Percentiles rank a stretch among this genome's conserved stretches.
Conservation (phyloP, 306 rosid genomes). For the Pyrus communis region DNA sequence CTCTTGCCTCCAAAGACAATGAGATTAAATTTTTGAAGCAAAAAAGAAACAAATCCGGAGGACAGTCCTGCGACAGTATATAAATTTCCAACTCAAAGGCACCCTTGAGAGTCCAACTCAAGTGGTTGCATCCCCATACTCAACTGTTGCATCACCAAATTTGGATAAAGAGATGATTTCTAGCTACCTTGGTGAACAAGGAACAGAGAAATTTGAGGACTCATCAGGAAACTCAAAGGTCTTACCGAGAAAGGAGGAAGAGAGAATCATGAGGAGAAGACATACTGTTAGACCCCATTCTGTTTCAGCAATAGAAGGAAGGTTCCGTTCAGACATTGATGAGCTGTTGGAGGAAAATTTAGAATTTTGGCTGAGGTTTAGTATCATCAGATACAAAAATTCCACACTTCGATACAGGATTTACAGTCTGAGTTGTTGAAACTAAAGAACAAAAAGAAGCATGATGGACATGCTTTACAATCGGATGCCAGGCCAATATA, state of each 20-base stretch:
- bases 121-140: slow-evolving; percentile 20
- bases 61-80: slow-evolving; percentile 41
- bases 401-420: slow-evolving; percentile 61
- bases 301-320: slow-evolving; percentile 47
- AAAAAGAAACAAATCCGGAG: slow-evolving; percentile 30
- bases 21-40: slow-evolving; percentile 45
- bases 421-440: slow-evolving; percentile 41
- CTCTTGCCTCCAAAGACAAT: slow-evolving; percentile 45
- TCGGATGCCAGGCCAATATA: slow-evolving; percentile 60
- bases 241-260: not conserved
- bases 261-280: slow-evolving; percentile 11
- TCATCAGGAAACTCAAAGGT: slow-evolving; percentile 16
- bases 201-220: slow-evolving; percentile 5
- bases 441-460: slow-evolving; percentile 23
- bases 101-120: slow-evolving; percentile 18
- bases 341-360: slow-evolving; percentile 62
- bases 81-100: slow-evolving; percentile 35
- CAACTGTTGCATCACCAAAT: slow-evolving; percentile 21
- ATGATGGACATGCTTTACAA: slow-evolving; percentile 26
- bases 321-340: slow-evolving; percentile 55
- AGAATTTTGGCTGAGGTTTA: slow-evolving; percentile 86
- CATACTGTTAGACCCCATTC: slow-evolving; percentile 7
- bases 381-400: slow-evolving; percentile 83
- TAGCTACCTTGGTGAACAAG: slow-evolving; percentile 16
- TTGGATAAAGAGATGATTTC: slow-evolving; percentile 9